Conservation (phyloP, 495 filamentous ascomycete genomes). For the Aspergillus diversus region DNA sequence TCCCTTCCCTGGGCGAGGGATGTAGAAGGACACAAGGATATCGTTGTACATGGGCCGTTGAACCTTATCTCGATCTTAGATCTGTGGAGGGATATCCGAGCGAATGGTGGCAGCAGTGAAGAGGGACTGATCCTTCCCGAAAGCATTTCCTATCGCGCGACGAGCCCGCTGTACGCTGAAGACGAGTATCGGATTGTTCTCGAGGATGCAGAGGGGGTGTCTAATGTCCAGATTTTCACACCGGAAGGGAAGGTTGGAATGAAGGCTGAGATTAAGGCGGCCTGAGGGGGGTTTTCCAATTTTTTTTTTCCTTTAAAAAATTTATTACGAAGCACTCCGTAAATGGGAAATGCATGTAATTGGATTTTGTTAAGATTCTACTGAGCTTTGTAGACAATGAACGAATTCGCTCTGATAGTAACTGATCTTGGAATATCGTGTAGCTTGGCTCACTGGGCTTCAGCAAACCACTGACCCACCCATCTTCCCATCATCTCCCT, state of each 20-base stretch:
- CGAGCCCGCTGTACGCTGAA: slow-evolving; percentile 62
- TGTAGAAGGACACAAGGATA: slow-evolving; percentile 61
- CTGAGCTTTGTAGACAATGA: too few relatives aligned
- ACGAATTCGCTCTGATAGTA: too few relatives aligned
- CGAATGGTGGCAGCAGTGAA: slow-evolving; percentile 6
- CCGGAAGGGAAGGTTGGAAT: slow-evolving; percentile 47
- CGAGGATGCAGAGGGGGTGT: slow-evolving; percentile 34
- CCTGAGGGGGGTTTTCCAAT: not conserved
- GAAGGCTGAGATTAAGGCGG: slow-evolving; percentile 46
- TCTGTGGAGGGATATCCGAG: slow-evolving; percentile 59
- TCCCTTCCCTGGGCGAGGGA: slow-evolving; percentile 59
- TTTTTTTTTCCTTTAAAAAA: not conserved
- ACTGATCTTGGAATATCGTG: not conserved
- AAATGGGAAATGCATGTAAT: too few relatives aligned
- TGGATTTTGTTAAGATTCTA: too few relatives aligned
- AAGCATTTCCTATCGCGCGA: slow-evolving; percentile 61
- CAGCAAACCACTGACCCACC: slow-evolving; percentile 11
- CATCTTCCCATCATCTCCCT: slow-evolving; percentile 10
- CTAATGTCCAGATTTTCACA: slow-evolving; percentile 44
- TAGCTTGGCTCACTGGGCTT: not conserved
- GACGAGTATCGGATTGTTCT: slow-evolving; percentile 54
- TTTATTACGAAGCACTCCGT: too few relatives aligned
- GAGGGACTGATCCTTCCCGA: slow-evolving; percentile 38
- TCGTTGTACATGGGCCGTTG: slow-evolving; percentile 67
- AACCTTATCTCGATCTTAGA: slow-evolving; percentile 67